Conservation (phyloP, 805 yeast genomes). For the Cyberlindnera sargentensis region DNA sequence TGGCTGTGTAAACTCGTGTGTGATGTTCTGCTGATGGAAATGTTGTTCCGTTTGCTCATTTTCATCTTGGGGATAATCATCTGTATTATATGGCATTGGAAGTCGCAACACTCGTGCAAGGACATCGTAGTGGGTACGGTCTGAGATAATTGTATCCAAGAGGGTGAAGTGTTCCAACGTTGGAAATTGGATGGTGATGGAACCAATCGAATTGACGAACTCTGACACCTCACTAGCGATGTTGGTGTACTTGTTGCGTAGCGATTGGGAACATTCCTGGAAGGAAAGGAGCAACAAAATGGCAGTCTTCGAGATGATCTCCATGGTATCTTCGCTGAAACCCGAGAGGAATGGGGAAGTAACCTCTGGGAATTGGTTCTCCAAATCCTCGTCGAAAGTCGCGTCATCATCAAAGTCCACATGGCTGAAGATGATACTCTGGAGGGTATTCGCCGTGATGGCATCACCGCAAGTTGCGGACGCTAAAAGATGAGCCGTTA, state of each 20-base stretch:
- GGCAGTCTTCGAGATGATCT: slow-evolving; percentile 12
- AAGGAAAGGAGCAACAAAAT: slow-evolving; percentile 14
- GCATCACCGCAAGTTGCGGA: slow-evolving; percentile 37
- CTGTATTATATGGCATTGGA: background rate
- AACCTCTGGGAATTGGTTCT: slow-evolving; percentile 19
- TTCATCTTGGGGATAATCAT: too few relatives aligned
- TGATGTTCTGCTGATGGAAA: background rate
- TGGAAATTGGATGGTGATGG: background rate
- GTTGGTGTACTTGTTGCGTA: slow-evolving; percentile 17
- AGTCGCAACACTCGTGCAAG: background rate
- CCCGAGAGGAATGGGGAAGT: slow-evolving; percentile 22
- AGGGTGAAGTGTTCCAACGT: background rate
- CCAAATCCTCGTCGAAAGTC: slow-evolving; percentile 20
- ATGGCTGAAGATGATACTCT: slow-evolving; percentile 7
- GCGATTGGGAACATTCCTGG: slow-evolving; percentile 17
- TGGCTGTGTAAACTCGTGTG: background rate
- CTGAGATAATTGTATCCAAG: background rate
- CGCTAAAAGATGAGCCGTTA: slow-evolving; percentile 45
- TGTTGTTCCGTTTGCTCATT: background rate
- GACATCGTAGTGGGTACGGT: background rate
- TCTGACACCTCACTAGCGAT: background rate
- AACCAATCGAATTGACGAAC: background rate
- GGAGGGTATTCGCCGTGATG: slow-evolving; percentile 18
- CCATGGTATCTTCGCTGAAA: slow-evolving; percentile 11
- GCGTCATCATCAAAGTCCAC: slow-evolving; percentile 19